Base-by-base conservation (phyloP, 495 filamentous ascomycete genomes). In the Talaromyces borbonicus region DNA sequence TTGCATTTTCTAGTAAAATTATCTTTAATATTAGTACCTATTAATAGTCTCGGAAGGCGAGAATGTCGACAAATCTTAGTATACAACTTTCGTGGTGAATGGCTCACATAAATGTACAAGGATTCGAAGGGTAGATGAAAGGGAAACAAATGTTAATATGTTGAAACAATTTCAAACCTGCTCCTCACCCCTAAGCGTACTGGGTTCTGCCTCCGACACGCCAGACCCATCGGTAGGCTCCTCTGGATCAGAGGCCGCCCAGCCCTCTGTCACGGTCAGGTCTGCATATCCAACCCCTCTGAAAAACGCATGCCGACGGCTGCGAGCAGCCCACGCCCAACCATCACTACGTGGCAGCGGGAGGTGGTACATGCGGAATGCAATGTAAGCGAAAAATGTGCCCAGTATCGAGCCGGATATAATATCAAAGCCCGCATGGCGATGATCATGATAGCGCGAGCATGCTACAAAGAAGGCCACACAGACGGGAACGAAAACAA, bases 341-440 rank as follows among this genome's bases (percentile, higher is more conserved):
- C 74, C 75, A 8, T 63, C 72, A 8, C 81, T 82, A 20, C 69
- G 66, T 12, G 65, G 65, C 51, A 88, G 75, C 9, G 84, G 81
- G 7, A 85, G 64, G 52, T 87, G 81, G 47, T 84, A 86, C 71
- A 78, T 77, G 6, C 74, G 62, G 60, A 83, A 84, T 0, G 67
- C 68, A 23, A 82, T 59, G 48, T 64, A 78, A 5, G 78, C 74
- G 39, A 67, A 70, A 14, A 67, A 51, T 4, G 80, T 63, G 0
- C 82, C 82, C 45, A 84, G 62, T 4, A 72, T 39, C 1, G 70
- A 60, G 1, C 82, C 82, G 48, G 65, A 74, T 2, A 86, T 57
- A 42, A 85, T 70, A 50, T 86, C 82, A 43, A 82, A 79, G 4
- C 73, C 79, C 30, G 78, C 72, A 48, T 86, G 81, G 5, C 74